Conservation (phyloP, 228 moss, liverwort and hornwort genomes). For the Sphagnum fallax region DNA sequence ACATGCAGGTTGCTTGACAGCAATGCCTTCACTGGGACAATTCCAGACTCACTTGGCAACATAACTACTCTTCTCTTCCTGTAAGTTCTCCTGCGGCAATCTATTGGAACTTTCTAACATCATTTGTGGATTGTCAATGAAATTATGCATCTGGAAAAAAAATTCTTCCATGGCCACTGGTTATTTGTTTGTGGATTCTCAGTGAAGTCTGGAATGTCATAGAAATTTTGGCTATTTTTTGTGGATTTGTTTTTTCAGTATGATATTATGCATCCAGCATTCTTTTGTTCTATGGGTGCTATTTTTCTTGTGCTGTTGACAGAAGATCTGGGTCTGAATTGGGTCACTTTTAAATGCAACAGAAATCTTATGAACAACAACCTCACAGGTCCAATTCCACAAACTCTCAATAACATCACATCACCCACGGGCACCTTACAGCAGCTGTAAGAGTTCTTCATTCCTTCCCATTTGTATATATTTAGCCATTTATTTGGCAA, state of each 20-base stretch:
- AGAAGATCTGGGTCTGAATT: background rate
- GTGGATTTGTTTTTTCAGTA: too few species aligned
- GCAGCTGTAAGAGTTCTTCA: conserved; percentile 29
- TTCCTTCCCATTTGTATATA: background rate
- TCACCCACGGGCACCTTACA: background rate
- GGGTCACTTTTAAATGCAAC: background rate
- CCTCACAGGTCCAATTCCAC: conserved; percentile 16
- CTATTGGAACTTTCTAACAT: background rate
- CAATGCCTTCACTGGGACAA: conserved; percentile 31
- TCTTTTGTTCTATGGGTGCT: too few species aligned
- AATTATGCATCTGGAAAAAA: background rate
- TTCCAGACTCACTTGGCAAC: conserved; percentile 33
- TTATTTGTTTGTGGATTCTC: background rate
- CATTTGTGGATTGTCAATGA: background rate
- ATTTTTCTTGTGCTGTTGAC: conserved; percentile 6
- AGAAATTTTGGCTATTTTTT: conserved; percentile 15
- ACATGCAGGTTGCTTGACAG: conserved; percentile 53
- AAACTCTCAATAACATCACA: conserved; percentile 8
- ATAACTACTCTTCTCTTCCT: conserved; percentile 27
- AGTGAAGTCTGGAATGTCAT: conserved; percentile 6
- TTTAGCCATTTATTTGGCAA: background rate
- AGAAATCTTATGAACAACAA: conserved; percentile 34
- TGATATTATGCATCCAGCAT: too few species aligned
- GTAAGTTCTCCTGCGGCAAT: conserved; percentile 31
- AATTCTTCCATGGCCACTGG: background rate